Percentiles rank a stretch among this genome's conserved stretches.
Evolutionary conservation across 441 rosid species (phyloP).

Genomic region (Adansonia grandidieri): DNA sequence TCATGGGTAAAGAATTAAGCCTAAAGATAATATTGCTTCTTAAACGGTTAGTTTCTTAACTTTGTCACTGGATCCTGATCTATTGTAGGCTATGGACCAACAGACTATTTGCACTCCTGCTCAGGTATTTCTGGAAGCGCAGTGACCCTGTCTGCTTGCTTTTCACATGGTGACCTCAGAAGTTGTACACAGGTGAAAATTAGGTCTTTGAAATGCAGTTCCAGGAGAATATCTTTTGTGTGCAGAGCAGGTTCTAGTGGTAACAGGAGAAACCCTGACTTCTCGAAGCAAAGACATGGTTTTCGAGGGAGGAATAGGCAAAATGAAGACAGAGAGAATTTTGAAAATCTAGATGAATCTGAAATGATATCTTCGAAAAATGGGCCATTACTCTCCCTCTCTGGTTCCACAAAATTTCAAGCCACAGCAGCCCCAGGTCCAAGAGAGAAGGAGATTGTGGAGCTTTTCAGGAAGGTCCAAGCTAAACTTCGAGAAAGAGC

Average conservation of each 20-base stretch:
- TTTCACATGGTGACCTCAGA: conserved; percentile 33
- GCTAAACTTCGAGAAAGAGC: conserved; percentile 78
- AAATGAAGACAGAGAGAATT: conserved; percentile 56
- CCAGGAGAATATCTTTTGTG: conserved; percentile 43
- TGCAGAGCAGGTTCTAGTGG: conserved; percentile 68
- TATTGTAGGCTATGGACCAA: conserved; percentile 57
- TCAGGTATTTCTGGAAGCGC: conserved; percentile 55
- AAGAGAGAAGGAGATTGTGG: conserved; percentile 80
- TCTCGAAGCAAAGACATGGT: conserved; percentile 59
- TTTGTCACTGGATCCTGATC: not conserved
- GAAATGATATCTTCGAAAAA: conserved; percentile 56
- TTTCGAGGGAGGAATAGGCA: conserved; percentile 59
- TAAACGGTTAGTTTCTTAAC: not conserved
- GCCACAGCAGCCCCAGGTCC: conserved; percentile 72
- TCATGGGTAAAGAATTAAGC: conserved; percentile 10
- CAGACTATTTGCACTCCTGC: conserved; percentile 38
- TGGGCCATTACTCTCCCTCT: conserved; percentile 59
- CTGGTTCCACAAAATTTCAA: conserved; percentile 60
- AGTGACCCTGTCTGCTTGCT: conserved; percentile 42
- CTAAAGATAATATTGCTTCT: not conserved
- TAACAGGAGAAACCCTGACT: conserved; percentile 73
- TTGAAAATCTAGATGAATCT: conserved; percentile 55
- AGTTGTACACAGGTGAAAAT: conserved; percentile 37
- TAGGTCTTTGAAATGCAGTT: conserved; percentile 40
- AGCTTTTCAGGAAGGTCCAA: conserved; percentile 82